These are phyloP conservation scores for Emmonsia crescens DNA, from an alignment of 2,329 filamentous ascomycete species.

Conservation along the genomic window DNA sequence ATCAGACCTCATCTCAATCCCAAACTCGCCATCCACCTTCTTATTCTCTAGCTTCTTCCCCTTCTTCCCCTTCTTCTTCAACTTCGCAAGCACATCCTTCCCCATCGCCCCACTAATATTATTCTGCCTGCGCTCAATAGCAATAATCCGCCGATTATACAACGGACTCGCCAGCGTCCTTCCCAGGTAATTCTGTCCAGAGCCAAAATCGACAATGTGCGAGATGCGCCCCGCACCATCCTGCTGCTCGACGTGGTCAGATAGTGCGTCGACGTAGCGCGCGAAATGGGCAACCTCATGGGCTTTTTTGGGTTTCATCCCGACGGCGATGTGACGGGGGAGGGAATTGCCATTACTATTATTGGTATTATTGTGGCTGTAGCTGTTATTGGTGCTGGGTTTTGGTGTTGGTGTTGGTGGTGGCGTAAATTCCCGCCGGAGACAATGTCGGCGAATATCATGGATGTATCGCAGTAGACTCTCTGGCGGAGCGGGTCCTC, in stretches of 20 bases:
- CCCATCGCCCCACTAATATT: slow-evolving; percentile 78
- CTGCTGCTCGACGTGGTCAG: slow-evolving; percentile 42
- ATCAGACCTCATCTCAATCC: slow-evolving; percentile 1
- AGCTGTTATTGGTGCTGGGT: neutral
- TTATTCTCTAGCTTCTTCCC: slow-evolving; percentile 67
- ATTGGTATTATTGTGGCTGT: slow-evolving; percentile 25
- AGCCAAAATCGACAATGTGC: slow-evolving; percentile 91
- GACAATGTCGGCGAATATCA: slow-evolving; percentile 57
- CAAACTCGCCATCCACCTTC: slow-evolving; percentile 11
- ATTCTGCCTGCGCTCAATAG: slow-evolving; percentile 75
- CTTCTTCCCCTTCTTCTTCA: slow-evolving; percentile 62
- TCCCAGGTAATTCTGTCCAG: slow-evolving; percentile 91
- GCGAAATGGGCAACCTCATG: slow-evolving; percentile 91
- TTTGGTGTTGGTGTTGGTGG: slow-evolving; percentile 21
- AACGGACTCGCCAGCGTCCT: slow-evolving; percentile 73
- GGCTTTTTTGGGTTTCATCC: slow-evolving; percentile 93
- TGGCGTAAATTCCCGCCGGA: slow-evolving; percentile 51
- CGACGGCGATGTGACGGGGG: slow-evolving; percentile 63
- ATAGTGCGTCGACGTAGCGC: slow-evolving; percentile 65
- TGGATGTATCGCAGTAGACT: slow-evolving; percentile 62
- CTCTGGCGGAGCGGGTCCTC: slow-evolving; percentile 35
- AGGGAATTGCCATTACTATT: slow-evolving; percentile 36
- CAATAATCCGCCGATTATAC: slow-evolving; percentile 78
- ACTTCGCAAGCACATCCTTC: slow-evolving; percentile 71
- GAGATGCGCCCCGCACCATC: slow-evolving; percentile 46